Evolutionary conservation across 208 protist genomes (phyloP).

Genomic region (Trypanosoma boissoni): DNA sequence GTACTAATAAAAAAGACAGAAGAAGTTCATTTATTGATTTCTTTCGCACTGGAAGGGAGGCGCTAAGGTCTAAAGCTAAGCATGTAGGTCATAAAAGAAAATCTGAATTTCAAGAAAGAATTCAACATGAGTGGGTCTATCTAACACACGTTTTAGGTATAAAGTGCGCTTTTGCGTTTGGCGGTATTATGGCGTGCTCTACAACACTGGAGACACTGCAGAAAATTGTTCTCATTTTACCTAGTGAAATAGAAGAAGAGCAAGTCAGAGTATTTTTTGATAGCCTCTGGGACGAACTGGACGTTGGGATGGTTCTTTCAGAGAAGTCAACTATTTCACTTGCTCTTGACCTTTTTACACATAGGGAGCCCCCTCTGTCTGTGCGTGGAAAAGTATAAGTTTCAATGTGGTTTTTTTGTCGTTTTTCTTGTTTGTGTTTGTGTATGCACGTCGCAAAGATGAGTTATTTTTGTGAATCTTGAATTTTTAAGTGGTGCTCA

Average conservation of each 20-base stretch:
- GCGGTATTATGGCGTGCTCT: slow-evolving; percentile 15
- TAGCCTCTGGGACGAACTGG: slow-evolving; percentile 70
- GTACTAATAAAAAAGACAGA: slow-evolving; percentile 27
- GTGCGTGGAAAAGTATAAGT: too few relatives aligned
- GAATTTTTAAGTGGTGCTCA: too few relatives aligned
- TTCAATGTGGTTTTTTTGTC: too few relatives aligned
- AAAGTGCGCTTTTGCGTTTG: slow-evolving; percentile 28
- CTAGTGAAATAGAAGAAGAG: slow-evolving; percentile 65
- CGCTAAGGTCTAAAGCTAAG: slow-evolving; percentile 8
- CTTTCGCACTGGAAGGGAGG: slow-evolving; percentile 27
- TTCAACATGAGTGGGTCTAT: slow-evolving; percentile 29
- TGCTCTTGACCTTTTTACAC: slow-evolving; percentile 9
- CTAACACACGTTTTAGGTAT: slow-evolving; percentile 24
- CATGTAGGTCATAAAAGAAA: slow-evolving; percentile 4
- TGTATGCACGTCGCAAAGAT: too few relatives aligned
- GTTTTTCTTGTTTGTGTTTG: too few relatives aligned
- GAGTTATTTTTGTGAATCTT: too few relatives aligned
- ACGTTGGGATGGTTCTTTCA: slow-evolving; percentile 22
- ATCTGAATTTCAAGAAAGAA: slow-evolving; percentile 10
- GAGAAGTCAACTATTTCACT: slow-evolving; percentile 6
- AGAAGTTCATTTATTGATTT: slow-evolving; percentile 31
- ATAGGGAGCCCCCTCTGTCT: too few relatives aligned
- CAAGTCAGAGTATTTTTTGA: slow-evolving; percentile 39
- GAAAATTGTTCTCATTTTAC: slow-evolving; percentile 32
- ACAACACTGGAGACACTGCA: background rate